Evolutionary conservation across 2,329 filamentous ascomycete genomes (phyloP), one percentile per base, ranked within the genome.

Genomic region (Fusarium sp.): DNA sequence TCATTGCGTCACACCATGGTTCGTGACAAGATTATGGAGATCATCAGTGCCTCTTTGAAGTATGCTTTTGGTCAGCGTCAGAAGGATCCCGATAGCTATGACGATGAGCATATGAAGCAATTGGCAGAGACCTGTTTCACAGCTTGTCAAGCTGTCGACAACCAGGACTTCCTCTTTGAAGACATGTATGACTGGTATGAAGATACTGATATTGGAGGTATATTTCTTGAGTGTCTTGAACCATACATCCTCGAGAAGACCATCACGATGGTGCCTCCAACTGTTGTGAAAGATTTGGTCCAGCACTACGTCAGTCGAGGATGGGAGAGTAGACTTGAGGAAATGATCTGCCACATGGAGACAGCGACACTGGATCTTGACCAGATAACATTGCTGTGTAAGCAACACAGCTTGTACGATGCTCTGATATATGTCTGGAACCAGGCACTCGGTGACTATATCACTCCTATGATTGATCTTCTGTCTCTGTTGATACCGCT

Each of bases 381-480:
- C 79, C 94, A 98, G 81, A 91, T 97, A 65, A 98, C 95, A 1
- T 88, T 89, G 18, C 86, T 99, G 30, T 99, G 96, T 86, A 97
- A 96, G 81, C 92, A 95, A 79, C 91, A 98, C 80, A 90, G 92
- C 73, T 88, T 99, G 8, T 99, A 98, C 79, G 97, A 99, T 82
- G 97, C 96, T 5, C 89, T 98, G 63, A 95, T 97, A 47, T 98
- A 98, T 80, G 93, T 99, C 61, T 99, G 96, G 96, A 98, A 97
- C 68, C 92, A 94, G 81, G 95, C 94, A 6, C 85, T 99, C 33
- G 86, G 87, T 70, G 97, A 99, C 81, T 98, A 97, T 77, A 91
- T 98, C 70, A 97, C 95, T 4, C 95, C 96, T 3, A 86, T 98
- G 63, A 92, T 94, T 74, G 95, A 98, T 69, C 88, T 99, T 5